Percentiles rank a stretch among this genome's conserved stretches.
These are phyloP conservation scores for Thielaviopsis cerberus DNA, from an alignment of 2,329 filamentous ascomycete genomes.

Conservation along the genomic window DNA sequence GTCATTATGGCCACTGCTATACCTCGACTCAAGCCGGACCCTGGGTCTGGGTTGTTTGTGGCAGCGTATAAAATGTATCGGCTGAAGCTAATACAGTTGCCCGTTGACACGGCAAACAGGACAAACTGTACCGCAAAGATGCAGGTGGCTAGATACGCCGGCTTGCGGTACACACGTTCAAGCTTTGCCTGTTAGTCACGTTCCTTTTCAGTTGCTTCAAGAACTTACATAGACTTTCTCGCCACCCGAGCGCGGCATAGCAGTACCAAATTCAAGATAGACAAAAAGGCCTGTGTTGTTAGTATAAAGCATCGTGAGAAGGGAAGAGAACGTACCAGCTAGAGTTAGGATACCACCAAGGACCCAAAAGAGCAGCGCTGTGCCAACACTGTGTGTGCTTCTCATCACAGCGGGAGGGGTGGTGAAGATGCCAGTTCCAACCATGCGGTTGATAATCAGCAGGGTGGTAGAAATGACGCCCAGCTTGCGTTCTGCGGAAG, in stretches of 20 bases:
- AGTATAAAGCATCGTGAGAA: not conserved
- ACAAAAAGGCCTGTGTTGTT: conserved; percentile 41
- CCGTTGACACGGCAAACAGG: conserved; percentile 40
- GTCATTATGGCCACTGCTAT: conserved; percentile 36
- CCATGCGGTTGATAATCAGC: conserved; percentile 39
- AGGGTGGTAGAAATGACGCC: conserved; percentile 27
- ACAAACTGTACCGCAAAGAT: conserved; percentile 43
- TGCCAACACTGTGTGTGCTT: conserved; percentile 32
- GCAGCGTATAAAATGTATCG: conserved; percentile 36
- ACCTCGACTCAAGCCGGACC: conserved; percentile 38
- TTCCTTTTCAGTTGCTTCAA: not conserved
- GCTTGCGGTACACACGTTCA: conserved; percentile 33
- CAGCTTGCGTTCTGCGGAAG: conserved; percentile 10
- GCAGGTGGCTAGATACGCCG: conserved; percentile 39
- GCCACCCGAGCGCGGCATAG: conserved; percentile 42
- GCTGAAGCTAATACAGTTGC: conserved; percentile 39
- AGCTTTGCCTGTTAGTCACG: conserved; percentile 18
- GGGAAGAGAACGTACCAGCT: not conserved
- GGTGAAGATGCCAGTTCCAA: conserved; percentile 39
- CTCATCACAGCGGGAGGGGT: conserved; percentile 34
- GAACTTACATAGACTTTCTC: conserved; percentile 40
- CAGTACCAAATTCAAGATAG: conserved; percentile 44
- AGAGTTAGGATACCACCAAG: conserved; percentile 12
- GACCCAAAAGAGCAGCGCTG: conserved; percentile 14
- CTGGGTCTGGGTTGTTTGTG: conserved; percentile 25